phyloP scores from a whole-genome alignment of 257 asterid genomes.

The Solanum tarijense region DNA sequence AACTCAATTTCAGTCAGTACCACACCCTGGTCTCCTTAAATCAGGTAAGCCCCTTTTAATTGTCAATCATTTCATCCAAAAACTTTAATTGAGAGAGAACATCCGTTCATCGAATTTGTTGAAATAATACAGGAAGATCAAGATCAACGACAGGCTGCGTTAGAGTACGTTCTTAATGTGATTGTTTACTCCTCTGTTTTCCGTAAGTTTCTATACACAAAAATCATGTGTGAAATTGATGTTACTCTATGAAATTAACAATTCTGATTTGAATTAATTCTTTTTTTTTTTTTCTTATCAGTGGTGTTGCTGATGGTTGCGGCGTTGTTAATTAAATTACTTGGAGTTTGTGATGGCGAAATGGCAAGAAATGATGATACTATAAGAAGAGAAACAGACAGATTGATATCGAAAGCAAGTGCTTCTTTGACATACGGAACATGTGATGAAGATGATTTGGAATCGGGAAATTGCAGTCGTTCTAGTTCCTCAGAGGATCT shows the following conservation, averaged over 20 bases:
- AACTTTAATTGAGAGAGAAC: not conserved
- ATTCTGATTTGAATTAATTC: not conserved
- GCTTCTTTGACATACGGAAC: conserved; percentile 29
- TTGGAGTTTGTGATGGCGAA: conserved; percentile 7
- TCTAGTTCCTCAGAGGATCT: conserved; percentile 30
- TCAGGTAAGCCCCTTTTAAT: not conserved
- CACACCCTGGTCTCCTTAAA: not conserved
- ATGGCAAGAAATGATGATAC: not conserved
- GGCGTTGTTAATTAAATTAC: conserved; percentile 31
- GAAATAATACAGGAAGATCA: conserved; percentile 4
- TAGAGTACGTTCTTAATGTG: conserved; percentile 4
- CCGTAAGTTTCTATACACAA: conserved; percentile 10
- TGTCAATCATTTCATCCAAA: not conserved
- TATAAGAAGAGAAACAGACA: conserved; percentile 11
- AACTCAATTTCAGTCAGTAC: not conserved
- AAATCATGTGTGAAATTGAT: not conserved
- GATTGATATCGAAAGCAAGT: conserved; percentile 29
- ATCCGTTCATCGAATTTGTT: not conserved
- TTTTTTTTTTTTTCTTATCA: not conserved
- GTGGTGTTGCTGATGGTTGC: conserved; percentile 28
- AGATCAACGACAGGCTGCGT: not conserved
- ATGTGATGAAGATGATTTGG: conserved; percentile 27
- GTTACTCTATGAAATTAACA: not conserved
- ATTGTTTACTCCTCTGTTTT: conserved; percentile 7
- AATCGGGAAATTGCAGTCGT: conserved; percentile 18